Conservation (phyloP, 1,284 basidiomycete genomes). For the Fistulinella cinereoalba region DNA sequence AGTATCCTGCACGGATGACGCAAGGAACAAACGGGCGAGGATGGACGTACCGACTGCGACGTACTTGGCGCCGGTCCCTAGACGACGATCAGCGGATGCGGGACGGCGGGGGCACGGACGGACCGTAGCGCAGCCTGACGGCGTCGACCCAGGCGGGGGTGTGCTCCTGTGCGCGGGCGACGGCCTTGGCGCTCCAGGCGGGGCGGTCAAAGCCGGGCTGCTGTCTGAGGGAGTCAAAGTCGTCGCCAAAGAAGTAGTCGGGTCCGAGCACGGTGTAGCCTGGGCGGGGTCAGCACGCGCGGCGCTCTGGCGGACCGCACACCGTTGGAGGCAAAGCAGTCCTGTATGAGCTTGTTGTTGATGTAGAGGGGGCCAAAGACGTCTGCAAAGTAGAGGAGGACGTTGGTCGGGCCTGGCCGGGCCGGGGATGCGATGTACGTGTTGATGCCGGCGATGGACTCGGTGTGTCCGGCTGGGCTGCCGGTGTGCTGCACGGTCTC, state of each 20-base stretch:
- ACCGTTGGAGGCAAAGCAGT: slow-evolving; percentile 51
- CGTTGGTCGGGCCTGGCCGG: slow-evolving; percentile 35
- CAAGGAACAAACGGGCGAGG: background rate
- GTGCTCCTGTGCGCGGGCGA: slow-evolving; percentile 34
- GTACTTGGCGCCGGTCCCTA: slow-evolving; percentile 34
- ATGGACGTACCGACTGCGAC: slow-evolving; percentile 36
- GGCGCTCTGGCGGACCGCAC: slow-evolving; percentile 13
- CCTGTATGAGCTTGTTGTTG: slow-evolving; percentile 52
- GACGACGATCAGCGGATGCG: background rate
- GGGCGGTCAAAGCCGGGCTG: slow-evolving; percentile 40
- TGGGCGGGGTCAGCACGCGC: slow-evolving; percentile 16
- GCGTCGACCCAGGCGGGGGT: slow-evolving; percentile 51
- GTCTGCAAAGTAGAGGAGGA: slow-evolving; percentile 53
- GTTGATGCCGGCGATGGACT: slow-evolving; percentile 44
- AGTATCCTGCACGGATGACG: slow-evolving; percentile 43
- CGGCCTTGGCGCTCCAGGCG: slow-evolving; percentile 41
- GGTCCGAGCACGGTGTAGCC: slow-evolving; percentile 52
- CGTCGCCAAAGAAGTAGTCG: slow-evolving; percentile 59
- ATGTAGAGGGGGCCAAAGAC: slow-evolving; percentile 49
- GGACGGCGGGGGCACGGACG: background rate
- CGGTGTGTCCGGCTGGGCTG: slow-evolving; percentile 33
- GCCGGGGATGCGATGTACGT: slow-evolving; percentile 56
- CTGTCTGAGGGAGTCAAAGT: slow-evolving; percentile 35
- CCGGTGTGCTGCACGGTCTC: slow-evolving; percentile 50
- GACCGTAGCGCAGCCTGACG: slow-evolving; percentile 45